Evolutionary conservation across 805 yeast species (phyloP).

Genomic region (Lipomyces yamadae): DNA sequence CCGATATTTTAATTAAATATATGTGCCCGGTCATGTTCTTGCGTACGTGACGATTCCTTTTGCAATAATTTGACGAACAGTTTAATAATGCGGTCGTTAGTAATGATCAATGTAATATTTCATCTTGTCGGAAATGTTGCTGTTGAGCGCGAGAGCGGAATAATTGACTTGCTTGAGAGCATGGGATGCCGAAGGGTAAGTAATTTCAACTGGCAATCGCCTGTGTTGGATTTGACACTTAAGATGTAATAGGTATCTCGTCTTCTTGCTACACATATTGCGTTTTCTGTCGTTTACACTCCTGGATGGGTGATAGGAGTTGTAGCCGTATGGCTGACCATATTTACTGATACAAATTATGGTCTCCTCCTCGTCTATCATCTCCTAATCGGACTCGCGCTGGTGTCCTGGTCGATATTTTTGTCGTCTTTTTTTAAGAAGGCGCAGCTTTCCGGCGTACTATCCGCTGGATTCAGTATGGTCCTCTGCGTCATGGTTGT

Average conservation of each 20-base stretch:
- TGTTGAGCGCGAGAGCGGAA: slow-evolving; percentile 43
- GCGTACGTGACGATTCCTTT: slow-evolving; percentile 5
- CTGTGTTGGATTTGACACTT: not conserved
- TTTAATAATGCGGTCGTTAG: not conserved
- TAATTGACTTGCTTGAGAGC: slow-evolving; percentile 40
- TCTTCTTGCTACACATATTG: slow-evolving; percentile 36
- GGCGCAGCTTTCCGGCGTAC: slow-evolving; percentile 43
- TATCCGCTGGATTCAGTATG: slow-evolving; percentile 42
- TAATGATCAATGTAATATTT: slow-evolving; percentile 45
- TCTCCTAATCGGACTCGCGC: slow-evolving; percentile 41
- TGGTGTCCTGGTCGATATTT: slow-evolving; percentile 43
- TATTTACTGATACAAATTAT: slow-evolving; percentile 38
- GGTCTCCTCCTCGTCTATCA: slow-evolving; percentile 42
- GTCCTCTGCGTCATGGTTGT: slow-evolving; percentile 42
- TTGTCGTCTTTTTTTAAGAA: slow-evolving; percentile 41
- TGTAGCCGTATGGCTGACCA: slow-evolving; percentile 30
- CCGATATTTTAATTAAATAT: slow-evolving; percentile 39
- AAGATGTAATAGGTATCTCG: slow-evolving; percentile 25
- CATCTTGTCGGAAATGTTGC: slow-evolving; percentile 45
- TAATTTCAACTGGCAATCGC: not conserved
- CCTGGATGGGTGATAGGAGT: slow-evolving; percentile 45
- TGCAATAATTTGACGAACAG: not conserved
- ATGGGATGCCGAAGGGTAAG: slow-evolving; percentile 42
- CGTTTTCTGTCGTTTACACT: slow-evolving; percentile 42
- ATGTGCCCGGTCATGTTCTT: slow-evolving; percentile 44